Conservation (phyloP, 2,329 filamentous ascomycete species). For the Coniochaeta prunicola region DNA sequence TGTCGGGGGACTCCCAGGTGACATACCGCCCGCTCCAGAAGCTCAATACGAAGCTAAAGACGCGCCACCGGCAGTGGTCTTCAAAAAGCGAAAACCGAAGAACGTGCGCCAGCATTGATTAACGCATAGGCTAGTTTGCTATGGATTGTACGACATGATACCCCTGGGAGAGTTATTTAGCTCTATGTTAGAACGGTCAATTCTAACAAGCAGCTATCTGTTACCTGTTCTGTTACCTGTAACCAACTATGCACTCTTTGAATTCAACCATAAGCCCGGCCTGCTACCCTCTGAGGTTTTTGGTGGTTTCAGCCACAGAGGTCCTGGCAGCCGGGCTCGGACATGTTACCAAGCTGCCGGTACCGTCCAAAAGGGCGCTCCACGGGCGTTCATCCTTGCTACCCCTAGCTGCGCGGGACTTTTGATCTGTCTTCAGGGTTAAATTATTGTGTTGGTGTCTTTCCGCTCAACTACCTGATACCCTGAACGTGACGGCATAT, state of each 20-base stretch:
- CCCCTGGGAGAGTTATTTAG: not conserved
- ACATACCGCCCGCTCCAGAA: constrained; percentile 4
- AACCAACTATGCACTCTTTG: too few relatives aligned
- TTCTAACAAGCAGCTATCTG: not conserved
- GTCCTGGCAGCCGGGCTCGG: not conserved
- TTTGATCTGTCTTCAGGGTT: not conserved
- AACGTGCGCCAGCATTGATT: constrained; percentile 52
- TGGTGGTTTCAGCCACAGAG: not conserved
- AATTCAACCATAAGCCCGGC: too few relatives aligned
- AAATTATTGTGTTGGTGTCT: not conserved
- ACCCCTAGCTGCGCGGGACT: not conserved
- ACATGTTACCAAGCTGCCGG: not conserved
- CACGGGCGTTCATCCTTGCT: not conserved
- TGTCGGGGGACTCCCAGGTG: constrained; percentile 8
- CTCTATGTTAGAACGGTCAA: not conserved
- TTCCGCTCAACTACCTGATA: not conserved
- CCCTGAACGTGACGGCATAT: not conserved
- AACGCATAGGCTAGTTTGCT: not conserved
- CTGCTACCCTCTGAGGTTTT: too few relatives aligned
- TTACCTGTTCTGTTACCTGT: too few relatives aligned
- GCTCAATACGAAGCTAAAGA: constrained; percentile 22
- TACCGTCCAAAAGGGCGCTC: not conserved
- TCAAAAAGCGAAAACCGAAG: constrained; percentile 74
- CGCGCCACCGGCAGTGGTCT: constrained; percentile 48
- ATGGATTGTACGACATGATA: not conserved